Percentiles rank a stretch among this genome's conserved stretches.
These are phyloP conservation scores for Aspergillus latus DNA, from an alignment of 2,329 filamentous ascomycete species.

Conservation along the genomic window DNA sequence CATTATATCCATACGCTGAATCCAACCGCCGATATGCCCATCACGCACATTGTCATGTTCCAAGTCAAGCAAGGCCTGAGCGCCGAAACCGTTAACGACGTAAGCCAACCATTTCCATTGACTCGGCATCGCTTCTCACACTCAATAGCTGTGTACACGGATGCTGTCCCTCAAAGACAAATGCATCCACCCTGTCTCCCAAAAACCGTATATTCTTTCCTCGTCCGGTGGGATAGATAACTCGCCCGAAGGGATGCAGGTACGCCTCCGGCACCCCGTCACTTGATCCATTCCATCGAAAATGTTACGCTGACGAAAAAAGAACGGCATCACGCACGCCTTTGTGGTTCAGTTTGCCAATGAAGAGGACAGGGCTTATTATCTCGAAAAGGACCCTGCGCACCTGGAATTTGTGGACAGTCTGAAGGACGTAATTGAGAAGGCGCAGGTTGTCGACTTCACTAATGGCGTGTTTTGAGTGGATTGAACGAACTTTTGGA, in stretches of 20 bases:
- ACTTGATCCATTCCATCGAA: neutral
- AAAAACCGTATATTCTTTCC: conserved; percentile 61
- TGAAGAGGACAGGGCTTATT: conserved; percentile 65
- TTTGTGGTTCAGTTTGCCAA: conserved; percentile 68
- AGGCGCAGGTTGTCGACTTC: conserved; percentile 39
- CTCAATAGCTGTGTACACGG: conserved; percentile 51
- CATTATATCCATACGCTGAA: neutral
- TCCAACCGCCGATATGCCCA: conserved; percentile 19
- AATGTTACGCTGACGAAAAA: neutral
- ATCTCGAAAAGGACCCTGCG: conserved; percentile 62
- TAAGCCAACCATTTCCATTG: conserved; percentile 36
- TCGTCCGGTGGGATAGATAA: conserved; percentile 62
- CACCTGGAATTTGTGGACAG: conserved; percentile 60
- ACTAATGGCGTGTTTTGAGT: neutral
- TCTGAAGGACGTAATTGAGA: conserved; percentile 31
- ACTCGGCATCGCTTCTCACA: neutral
- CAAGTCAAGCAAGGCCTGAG: conserved; percentile 58
- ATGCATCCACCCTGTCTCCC: conserved; percentile 60
- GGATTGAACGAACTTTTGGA: too few relatives aligned
- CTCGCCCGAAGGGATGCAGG: conserved; percentile 61
- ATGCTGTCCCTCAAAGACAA: conserved; percentile 58
- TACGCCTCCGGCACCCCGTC: conserved; percentile 34
- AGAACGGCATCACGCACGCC: conserved; percentile 60
- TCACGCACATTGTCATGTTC: conserved; percentile 68
- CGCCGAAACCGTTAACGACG: conserved; percentile 55